Evolutionary conservation across 768 basidiomycete species (phyloP).

Genomic region (Trametes sanguinea): DNA sequence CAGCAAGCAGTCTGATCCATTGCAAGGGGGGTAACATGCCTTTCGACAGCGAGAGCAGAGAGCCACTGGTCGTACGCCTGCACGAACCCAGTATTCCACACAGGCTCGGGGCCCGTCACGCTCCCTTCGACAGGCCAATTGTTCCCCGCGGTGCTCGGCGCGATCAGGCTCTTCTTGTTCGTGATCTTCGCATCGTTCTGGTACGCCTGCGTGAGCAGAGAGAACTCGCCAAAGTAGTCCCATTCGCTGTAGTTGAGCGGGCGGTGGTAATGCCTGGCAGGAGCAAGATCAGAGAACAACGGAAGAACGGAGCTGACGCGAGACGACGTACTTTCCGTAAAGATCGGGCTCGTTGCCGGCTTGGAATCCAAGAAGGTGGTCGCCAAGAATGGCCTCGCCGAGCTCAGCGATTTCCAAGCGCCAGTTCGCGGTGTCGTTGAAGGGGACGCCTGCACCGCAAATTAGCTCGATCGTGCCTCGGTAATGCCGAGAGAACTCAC

Average conservation of each 20-base stretch:
- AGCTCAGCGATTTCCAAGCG: constrained; percentile 39
- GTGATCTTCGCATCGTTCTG: constrained; percentile 28
- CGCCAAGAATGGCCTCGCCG: constrained; percentile 44
- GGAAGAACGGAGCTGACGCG: too few relatives aligned
- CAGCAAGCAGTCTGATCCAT: background rate
- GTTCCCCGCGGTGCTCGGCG: constrained; percentile 56
- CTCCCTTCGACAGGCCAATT: constrained; percentile 45
- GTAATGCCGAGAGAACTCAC: constrained; percentile 20
- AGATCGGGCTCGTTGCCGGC: constrained; percentile 61
- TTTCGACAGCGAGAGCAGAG: constrained; percentile 54
- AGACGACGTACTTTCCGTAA: constrained; percentile 41
- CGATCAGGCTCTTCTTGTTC: constrained; percentile 53
- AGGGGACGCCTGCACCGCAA: constrained; percentile 36
- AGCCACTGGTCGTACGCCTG: constrained; percentile 43
- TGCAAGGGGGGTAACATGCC: constrained; percentile 28
- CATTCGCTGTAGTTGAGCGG: constrained; percentile 29
- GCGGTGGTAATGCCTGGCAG: constrained; percentile 39
- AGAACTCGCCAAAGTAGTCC: constrained; percentile 36
- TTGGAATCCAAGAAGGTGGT: constrained; percentile 45
- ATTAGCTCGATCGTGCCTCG: background rate
- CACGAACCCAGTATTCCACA: constrained; percentile 55
- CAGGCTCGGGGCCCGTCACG: constrained; percentile 42
- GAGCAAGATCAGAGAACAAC: too few relatives aligned
- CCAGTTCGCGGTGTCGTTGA: constrained; percentile 30
- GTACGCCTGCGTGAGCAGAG: constrained; percentile 27